Percentiles rank a stretch among this genome's conserved stretches.
phyloP scores from a whole-genome alignment of 2,329 filamentous ascomycete genomes.

The Exophiala dermatitidis region DNA sequence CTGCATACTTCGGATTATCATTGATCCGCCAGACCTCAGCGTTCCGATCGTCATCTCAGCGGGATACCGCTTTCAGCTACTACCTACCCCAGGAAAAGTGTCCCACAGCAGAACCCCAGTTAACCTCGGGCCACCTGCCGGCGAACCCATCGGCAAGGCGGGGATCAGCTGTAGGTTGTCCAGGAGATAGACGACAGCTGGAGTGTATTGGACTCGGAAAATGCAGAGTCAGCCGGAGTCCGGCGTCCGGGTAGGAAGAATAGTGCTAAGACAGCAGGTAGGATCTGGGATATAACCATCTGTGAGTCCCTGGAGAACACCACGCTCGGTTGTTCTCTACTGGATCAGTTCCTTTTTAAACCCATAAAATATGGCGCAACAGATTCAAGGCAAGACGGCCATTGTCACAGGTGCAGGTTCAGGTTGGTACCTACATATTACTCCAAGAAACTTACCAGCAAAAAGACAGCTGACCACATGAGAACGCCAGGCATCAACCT shows the following conservation, averaged over 20 bases:
- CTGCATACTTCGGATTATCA: not conserved
- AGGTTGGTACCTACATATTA: constrained; percentile 31
- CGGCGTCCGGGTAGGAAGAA: too few relatives aligned
- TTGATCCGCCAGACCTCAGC: not conserved
- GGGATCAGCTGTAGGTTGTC: not conserved
- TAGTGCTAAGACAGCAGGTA: too few relatives aligned
- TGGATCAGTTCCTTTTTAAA: not conserved
- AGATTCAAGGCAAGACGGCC: constrained; percentile 33
- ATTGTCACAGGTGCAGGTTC: constrained; percentile 51
- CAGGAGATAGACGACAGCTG: too few relatives aligned
- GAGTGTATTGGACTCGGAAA: too few relatives aligned
- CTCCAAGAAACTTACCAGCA: not conserved
- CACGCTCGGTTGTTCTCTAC: too few relatives aligned
- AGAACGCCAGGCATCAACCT: constrained; percentile 40
- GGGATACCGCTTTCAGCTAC: not conserved
- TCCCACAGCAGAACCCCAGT: too few relatives aligned
- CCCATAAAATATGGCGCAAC: constrained; percentile 20
- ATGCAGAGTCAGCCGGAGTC: too few relatives aligned
- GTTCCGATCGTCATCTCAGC: not conserved
- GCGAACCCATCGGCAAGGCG: not conserved
- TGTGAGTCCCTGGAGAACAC: too few relatives aligned
- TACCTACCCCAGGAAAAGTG: not conserved
- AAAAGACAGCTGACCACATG: not conserved
- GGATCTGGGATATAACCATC: too few relatives aligned
- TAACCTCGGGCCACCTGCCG: constrained; percentile 5